Evolutionary conservation across 345 rosid genomes (phyloP), one percentile per base, ranked within the genome.

Genomic region (Cardamine occulta): DNA sequence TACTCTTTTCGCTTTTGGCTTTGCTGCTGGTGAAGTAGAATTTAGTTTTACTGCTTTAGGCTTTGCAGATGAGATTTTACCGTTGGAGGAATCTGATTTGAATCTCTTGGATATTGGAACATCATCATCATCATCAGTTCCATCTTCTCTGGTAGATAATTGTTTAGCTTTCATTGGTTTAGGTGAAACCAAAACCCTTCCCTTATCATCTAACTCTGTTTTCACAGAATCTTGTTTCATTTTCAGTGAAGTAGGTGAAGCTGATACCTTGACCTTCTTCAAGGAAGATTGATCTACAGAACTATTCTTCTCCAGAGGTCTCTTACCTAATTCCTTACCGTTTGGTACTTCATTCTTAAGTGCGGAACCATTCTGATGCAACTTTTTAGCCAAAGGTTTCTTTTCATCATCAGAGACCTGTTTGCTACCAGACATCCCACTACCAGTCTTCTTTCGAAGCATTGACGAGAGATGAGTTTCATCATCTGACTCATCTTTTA

Each of bases 401-500:
- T 82, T 88, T 49, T 83, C 89, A 83, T 71, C 75, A 63, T 73
- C 69, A 26, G 49, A 66, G 75, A 65, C 65, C 34, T 76, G 75
- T 81, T 81, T 88, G 42, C 74, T 76, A 60, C 82, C 79, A 39
- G 89, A 88, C 17, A 77, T 69, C 74, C 88, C 86, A 18, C 74
- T 79, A 81, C 42, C 68, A 59, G 73, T 63, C 81, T 85, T 91
- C 60, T 48, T 54, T 42, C 74, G 63, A 59, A 82, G 18, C 83
- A 85, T 86, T 3, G 80, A 69, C 12, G 92, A 84, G 71, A 96
- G 77, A 59, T 96, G 91, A 65, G 68, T 74, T 44, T 86, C 90
- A 85, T 93, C 98, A 75, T 91, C 98, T 18, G 95, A 85, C 68
- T 86, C 93, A 28, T 89, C 97, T 71, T 77, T 80, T 59, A 63